These are phyloP conservation scores for Botrytis hyacinthi DNA, from an alignment of 2,329 filamentous ascomycete genomes.

Conservation along the genomic window DNA sequence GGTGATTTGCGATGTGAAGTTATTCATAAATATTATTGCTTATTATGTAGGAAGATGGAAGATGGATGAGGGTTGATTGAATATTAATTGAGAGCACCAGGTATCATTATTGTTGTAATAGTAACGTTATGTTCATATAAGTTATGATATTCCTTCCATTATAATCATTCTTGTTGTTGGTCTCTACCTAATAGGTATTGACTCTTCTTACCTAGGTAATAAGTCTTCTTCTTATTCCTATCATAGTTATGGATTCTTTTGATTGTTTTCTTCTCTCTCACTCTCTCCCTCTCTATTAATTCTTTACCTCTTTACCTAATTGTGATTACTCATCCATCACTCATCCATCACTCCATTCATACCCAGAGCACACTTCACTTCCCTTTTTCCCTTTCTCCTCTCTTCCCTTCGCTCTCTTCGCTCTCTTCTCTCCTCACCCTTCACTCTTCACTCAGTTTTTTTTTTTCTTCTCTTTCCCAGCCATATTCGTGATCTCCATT, in stretches of 20 bases:
- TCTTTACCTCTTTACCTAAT: background rate
- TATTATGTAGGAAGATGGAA: too few species aligned
- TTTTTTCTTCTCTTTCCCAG: background rate
- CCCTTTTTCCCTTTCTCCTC: background rate
- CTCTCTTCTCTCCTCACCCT: background rate
- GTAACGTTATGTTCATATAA: too few species aligned
- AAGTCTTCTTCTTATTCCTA: background rate
- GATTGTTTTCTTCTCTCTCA: background rate
- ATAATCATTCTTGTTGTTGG: background rate
- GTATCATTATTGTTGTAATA: too few species aligned
- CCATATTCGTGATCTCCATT: conserved; percentile 19
- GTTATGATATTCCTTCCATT: background rate
- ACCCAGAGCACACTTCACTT: background rate
- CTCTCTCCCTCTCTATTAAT: background rate
- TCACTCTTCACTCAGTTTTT: background rate
- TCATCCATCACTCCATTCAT: background rate
- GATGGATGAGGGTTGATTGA: too few species aligned
- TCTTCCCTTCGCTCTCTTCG: too few species aligned
- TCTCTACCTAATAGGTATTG: background rate
- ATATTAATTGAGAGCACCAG: too few species aligned
- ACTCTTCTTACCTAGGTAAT: too few species aligned
- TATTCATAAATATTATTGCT: too few species aligned
- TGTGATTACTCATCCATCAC: background rate
- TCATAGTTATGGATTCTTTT: too few species aligned
- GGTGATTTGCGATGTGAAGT: too few species aligned